Evolutionary conservation across 139 green algal species (phyloP), one percentile per base, ranked within the genome.

Genomic region (Chlorokybus atmophyticus): DNA sequence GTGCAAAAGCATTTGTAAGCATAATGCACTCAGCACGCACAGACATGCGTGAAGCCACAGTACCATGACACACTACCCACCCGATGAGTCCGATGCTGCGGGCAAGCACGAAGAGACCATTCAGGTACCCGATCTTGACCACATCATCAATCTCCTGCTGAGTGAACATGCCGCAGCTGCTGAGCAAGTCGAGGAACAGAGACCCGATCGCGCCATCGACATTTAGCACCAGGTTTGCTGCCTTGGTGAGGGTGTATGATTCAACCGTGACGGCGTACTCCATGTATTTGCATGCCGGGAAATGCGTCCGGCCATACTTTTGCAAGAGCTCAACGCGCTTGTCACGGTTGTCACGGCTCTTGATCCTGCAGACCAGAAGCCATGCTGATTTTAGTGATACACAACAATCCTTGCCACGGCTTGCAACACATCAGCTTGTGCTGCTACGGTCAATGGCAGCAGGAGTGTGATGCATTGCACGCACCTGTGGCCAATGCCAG

Each of bases 341-440:
- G 77, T 95, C 87, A 0, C 81, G 70, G 67, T 95, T 95, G 75
- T 95, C 83, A 70, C 89, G 88, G 70, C 51, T 81, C 82, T 95
- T 95, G 74, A 95, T 94, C 57, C 87, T 71, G 63, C 6, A n/a
- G n/a, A n/a, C n/a, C n/a, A n/a, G n/a, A n/a, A n/a, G n/a, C n/a
- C n/a, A n/a, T n/a, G n/a, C n/a, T n/a, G n/a, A n/a, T n/a, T n/a
- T n/a, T n/a, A n/a, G n/a, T n/a, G n/a, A n/a, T n/a, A n/a, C n/a
- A n/a, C n/a, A n/a, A n/a, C n/a, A n/a, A n/a, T n/a, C n/a, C n/a
- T n/a, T n/a, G n/a, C n/a, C n/a, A n/a, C n/a, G n/a, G n/a, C n/a
- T n/a, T n/a, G n/a, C n/a, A n/a, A n/a, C n/a, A n/a, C n/a, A n/a
- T n/a, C n/a, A n/a, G n/a, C n/a, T n/a, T n/a, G n/a, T n/a, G n/a